These are phyloP conservation scores for Linnemannia hyalina DNA, from an alignment of 192 early-diverging fungal species.

Conservation along the genomic window DNA sequence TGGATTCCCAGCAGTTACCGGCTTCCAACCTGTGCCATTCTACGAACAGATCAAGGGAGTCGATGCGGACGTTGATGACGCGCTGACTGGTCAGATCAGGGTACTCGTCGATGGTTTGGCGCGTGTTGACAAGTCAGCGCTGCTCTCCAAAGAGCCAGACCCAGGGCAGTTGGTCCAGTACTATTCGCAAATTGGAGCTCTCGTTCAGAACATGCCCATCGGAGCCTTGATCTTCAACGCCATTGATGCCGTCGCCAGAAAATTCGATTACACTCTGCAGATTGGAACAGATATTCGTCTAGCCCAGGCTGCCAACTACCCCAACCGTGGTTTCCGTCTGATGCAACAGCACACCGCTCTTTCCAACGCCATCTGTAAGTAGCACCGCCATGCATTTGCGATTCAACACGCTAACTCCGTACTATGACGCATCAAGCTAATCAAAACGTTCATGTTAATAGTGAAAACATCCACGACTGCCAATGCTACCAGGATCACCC, in stretches of 20 bases:
- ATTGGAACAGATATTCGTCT: conserved; percentile 66
- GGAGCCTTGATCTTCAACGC: conserved; percentile 67
- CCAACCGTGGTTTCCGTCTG: conserved; percentile 62
- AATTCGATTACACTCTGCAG: conserved; percentile 67
- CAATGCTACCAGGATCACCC: conserved; percentile 65
- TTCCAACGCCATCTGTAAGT: conserved; percentile 53
- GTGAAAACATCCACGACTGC: conserved; percentile 51
- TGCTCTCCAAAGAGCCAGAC: conserved; percentile 43
- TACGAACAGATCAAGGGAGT: conserved; percentile 37
- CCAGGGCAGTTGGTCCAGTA: conserved; percentile 34
- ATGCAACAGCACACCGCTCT: conserved; percentile 61
- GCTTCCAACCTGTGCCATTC: conserved; percentile 62
- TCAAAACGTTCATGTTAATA: not conserved
- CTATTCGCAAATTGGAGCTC: conserved; percentile 49
- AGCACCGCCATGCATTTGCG: conserved; percentile 39
- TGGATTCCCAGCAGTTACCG: conserved; percentile 17
- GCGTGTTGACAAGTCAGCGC: conserved; percentile 59
- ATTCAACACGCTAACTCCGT: not conserved
- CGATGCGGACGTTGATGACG: conserved; percentile 56
- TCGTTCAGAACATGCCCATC: conserved; percentile 67
- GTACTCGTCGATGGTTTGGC: conserved; percentile 54
- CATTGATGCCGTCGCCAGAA: conserved; percentile 58
- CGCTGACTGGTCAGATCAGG: conserved; percentile 54
- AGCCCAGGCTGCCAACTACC: conserved; percentile 60
- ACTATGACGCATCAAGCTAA: not conserved